Percentiles rank a stretch among this genome's conserved stretches.
Conservation (phyloP, 768 basidiomycete genomes). For the Tremella yokohamensis region DNA sequence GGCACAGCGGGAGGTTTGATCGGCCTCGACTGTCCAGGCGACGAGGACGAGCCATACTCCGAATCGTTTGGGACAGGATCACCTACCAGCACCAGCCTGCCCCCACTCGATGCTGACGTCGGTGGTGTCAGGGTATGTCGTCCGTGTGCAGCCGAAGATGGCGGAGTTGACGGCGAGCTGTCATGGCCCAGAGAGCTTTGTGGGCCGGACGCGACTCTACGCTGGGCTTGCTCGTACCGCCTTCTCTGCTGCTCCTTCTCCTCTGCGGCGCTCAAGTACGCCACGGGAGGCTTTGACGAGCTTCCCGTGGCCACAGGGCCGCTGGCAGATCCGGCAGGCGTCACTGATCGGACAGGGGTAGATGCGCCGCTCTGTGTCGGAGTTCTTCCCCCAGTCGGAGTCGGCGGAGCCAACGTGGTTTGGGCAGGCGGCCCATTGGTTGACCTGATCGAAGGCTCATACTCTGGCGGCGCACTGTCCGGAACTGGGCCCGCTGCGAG, state of each 20-base stretch:
- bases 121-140: not conserved
- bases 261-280: constrained; percentile 35
- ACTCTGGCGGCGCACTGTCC: constrained; percentile 38
- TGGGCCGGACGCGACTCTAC: not conserved
- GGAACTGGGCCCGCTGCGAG: constrained; percentile 16
- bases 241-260: constrained; percentile 40
- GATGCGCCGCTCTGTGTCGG: not conserved
- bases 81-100: not conserved
- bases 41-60: not conserved
- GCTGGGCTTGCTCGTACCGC: constrained; percentile 40
- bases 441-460: constrained; percentile 29
- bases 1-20: not conserved
- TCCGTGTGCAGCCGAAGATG: not conserved
- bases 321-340: constrained; percentile 1
- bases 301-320: too few relatives aligned
- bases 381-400: not conserved
- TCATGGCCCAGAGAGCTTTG: too few relatives aligned
- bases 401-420: not conserved
- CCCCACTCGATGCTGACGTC: not conserved
- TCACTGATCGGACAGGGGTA: not conserved
- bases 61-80: constrained; percentile 1
- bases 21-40: not conserved
- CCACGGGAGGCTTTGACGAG: constrained; percentile 6
- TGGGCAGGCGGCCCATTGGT: not conserved
- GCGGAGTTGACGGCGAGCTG: not conserved